These are phyloP conservation scores for Suhomyces chickasaworum DNA, from an alignment of 1,139 yeast genomes.

Conservation along the genomic window DNA sequence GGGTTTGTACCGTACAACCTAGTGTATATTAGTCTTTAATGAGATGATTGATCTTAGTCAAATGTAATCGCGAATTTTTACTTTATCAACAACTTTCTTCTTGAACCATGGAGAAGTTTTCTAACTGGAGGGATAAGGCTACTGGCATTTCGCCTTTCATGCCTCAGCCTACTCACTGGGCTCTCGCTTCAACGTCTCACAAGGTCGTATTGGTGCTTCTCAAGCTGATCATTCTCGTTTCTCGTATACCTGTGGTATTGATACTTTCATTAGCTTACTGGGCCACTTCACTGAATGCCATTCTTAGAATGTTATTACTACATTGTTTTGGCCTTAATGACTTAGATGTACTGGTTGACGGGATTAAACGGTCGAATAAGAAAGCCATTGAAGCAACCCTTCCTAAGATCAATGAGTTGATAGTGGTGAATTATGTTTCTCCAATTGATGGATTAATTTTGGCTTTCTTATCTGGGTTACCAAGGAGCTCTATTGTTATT, in stretches of 20 bases:
- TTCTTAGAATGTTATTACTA: constrained; percentile 12
- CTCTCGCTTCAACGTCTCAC: constrained; percentile 4
- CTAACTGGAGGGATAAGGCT: constrained; percentile 74
- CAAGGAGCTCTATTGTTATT: constrained; percentile 36
- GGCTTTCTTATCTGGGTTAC: constrained; percentile 29
- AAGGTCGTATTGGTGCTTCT: constrained; percentile 13
- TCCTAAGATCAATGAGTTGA: constrained; percentile 47
- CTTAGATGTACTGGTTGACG: constrained; percentile 51
- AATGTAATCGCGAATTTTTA: constrained; percentile 5
- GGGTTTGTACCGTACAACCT: constrained; percentile 15
- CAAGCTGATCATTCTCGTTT: constrained; percentile 23
- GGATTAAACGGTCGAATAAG: constrained; percentile 48
- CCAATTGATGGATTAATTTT: constrained; percentile 55
- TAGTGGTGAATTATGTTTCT: constrained; percentile 55
- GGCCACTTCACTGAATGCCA: constrained; percentile 13
- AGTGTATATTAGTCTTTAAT: constrained; percentile 22
- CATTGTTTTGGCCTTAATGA: constrained; percentile 30
- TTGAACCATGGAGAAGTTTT: constrained; percentile 65
- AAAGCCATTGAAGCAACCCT: constrained; percentile 32
- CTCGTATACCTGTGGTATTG: constrained; percentile 29
- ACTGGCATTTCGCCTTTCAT: constrained; percentile 82
- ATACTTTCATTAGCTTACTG: constrained; percentile 10
- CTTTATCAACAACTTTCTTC: neutral
- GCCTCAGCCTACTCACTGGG: constrained; percentile 38
- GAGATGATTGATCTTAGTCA: constrained; percentile 17